These are phyloP conservation scores for Suillus ampliporus DNA, from an alignment of 768 basidiomycete species.

Conservation along the genomic window DNA sequence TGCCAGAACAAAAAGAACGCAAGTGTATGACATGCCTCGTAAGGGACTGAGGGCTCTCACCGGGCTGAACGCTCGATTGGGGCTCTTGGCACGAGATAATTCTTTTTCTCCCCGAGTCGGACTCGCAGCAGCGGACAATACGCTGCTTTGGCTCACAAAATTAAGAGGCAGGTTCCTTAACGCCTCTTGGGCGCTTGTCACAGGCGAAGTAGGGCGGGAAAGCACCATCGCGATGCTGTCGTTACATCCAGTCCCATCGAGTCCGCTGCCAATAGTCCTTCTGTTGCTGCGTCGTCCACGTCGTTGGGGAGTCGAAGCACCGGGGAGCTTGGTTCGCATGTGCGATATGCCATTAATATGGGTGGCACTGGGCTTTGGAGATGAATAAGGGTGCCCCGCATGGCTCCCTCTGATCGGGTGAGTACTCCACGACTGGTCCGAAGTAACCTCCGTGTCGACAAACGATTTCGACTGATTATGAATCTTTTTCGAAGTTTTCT, in stretches of 20 bases:
- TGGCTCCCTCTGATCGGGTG: too few relatives aligned
- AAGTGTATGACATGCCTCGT: slow-evolving; percentile 33
- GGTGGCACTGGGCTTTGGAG: not conserved
- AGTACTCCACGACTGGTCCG: not conserved
- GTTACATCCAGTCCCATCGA: slow-evolving; percentile 10
- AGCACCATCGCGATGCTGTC: slow-evolving; percentile 29
- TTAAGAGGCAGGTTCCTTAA: slow-evolving; percentile 12
- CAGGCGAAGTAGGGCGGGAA: slow-evolving; percentile 30
- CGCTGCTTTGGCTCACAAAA: not conserved
- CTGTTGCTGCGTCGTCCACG: slow-evolving; percentile 26
- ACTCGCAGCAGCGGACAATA: not conserved
- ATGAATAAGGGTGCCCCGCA: not conserved
- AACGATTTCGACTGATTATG: slow-evolving; percentile 26
- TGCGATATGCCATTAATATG: not conserved
- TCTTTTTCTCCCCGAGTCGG: slow-evolving; percentile 11
- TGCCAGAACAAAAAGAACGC: slow-evolving; percentile 15
- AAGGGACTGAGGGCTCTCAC: slow-evolving; percentile 34
- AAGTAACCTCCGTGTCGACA: not conserved
- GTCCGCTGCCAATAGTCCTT: slow-evolving; percentile 10
- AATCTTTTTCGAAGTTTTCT: slow-evolving; percentile 7
- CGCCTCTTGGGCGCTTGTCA: slow-evolving; percentile 6
- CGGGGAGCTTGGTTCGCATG: not conserved
- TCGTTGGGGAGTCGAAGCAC: slow-evolving; percentile 3
- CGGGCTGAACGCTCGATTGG: slow-evolving; percentile 30
- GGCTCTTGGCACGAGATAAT: slow-evolving; percentile 16